phyloP scores from a whole-genome alignment of 345 rosid genomes.

The Pugionium dolabratum region DNA sequence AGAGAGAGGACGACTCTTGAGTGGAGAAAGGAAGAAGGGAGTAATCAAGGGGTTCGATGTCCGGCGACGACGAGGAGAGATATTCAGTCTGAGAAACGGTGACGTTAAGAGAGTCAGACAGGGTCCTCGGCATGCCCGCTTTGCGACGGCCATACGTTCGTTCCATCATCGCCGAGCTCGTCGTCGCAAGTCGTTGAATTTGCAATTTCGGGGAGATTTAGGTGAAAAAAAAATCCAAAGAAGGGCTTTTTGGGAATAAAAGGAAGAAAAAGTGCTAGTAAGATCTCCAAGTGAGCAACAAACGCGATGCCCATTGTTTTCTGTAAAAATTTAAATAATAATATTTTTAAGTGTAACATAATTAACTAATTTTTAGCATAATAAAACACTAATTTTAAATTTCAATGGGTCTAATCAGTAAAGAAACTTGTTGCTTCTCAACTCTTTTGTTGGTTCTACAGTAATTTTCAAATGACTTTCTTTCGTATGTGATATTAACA shows the following conservation, averaged over 20 bases:
- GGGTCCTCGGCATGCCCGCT: constrained; percentile 50
- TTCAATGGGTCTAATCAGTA: too few species aligned
- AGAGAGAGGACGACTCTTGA: constrained; percentile 72
- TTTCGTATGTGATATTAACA: too few species aligned
- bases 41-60: constrained; percentile 49
- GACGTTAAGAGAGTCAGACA: constrained; percentile 54
- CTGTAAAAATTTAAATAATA: too few species aligned
- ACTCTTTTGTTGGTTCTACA: too few species aligned
- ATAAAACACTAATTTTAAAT: too few species aligned
- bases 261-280: constrained; percentile 2
- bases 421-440: too few species aligned
- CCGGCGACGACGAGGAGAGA: constrained; percentile 57
- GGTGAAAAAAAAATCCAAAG: constrained; percentile 23
- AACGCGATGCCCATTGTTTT: constrained; percentile 28
- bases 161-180: constrained; percentile 61
- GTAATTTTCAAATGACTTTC: too few species aligned
- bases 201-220: constrained; percentile 30
- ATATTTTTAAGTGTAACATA: not conserved
- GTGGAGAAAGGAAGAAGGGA: constrained; percentile 55
- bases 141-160: constrained; percentile 94
- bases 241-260: constrained; percentile 27
- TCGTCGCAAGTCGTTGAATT: constrained; percentile 22
- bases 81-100: constrained; percentile 44
- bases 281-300: constrained; percentile 28
- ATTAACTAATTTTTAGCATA: not conserved